These are phyloP conservation scores for Fusarium irregulare DNA, from an alignment of 2,329 filamentous ascomycete species.

Conservation along the genomic window DNA sequence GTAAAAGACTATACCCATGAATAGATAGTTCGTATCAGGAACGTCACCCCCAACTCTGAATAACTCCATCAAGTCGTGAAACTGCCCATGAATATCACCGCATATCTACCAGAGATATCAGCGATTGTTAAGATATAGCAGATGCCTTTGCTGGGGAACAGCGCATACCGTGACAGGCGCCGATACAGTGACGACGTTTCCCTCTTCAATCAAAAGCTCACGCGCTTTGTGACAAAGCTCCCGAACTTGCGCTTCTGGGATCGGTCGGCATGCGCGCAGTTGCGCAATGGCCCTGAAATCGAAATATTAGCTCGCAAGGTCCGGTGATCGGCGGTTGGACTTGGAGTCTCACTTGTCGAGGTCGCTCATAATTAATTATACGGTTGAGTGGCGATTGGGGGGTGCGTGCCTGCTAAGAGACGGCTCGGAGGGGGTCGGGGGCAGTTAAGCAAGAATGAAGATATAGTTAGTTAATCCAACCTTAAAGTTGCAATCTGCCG, in stretches of 20 bases:
- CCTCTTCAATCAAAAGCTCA: constrained; percentile 96
- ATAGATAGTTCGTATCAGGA: constrained; percentile 95
- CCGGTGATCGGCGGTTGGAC: constrained; percentile 9
- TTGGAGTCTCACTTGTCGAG: constrained; percentile 78
- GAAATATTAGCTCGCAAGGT: constrained; percentile 21
- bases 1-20: constrained; percentile 76
- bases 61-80: constrained; percentile 96
- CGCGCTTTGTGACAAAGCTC: constrained; percentile 97
- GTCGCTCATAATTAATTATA: constrained; percentile 79
- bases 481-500: neutral
- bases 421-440: constrained; percentile 9
- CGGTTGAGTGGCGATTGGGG: constrained; percentile 31
- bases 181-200: constrained; percentile 94
- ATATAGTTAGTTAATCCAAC: constrained; percentile 37
- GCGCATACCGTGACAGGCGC: constrained; percentile 86
- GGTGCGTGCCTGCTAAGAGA: constrained; percentile 37
- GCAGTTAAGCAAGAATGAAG: constrained; percentile 36
- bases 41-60: constrained; percentile 94
- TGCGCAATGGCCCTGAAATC: constrained; percentile 85
- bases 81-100: constrained; percentile 96
- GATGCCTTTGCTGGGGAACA: neutral
- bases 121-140: constrained; percentile 1
- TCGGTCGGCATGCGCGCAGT: constrained; percentile 93
- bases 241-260: constrained; percentile 93
- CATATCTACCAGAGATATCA: constrained; percentile 73